Evolutionary conservation across 352 stramenopile genomes (phyloP).

Genomic region (Halophytophthora batemanensis): DNA sequence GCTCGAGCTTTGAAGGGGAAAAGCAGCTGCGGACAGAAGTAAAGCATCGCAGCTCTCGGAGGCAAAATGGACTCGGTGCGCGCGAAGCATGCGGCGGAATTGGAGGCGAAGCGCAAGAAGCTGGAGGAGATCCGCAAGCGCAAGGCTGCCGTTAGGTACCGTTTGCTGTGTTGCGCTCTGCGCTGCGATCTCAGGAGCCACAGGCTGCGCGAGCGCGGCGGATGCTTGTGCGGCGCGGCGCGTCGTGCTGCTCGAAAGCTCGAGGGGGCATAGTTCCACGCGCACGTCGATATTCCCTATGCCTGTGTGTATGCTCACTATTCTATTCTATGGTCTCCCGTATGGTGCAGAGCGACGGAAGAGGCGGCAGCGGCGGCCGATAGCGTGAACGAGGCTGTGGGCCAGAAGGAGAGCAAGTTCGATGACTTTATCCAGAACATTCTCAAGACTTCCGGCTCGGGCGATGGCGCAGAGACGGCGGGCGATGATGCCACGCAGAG

Average conservation of each 20-base stretch:
- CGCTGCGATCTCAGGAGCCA: background rate
- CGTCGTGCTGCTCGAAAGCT: no score
- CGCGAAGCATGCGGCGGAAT: conserved; percentile 80
- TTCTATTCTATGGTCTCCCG: background rate
- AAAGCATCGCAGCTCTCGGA: no score
- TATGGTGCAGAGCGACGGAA: conserved; percentile 33
- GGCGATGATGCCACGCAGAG: conserved; percentile 3
- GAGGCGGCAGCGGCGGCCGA: conserved; percentile 40
- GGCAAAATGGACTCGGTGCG: conserved; percentile 61
- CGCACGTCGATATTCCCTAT: no score
- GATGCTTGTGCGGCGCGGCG: no score
- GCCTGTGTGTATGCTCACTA: background rate
- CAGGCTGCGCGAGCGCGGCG: no score
- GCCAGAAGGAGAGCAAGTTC: conserved; percentile 73
- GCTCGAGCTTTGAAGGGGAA: no score
- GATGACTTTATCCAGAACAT: conserved; percentile 88
- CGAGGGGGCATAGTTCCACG: no score
- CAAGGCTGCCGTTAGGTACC: conserved; percentile 73
- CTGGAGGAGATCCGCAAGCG: conserved; percentile 87
- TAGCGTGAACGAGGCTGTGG: conserved; percentile 51
- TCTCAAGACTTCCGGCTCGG: conserved; percentile 46
- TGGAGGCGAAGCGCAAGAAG: conserved; percentile 88
- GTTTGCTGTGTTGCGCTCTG: background rate
- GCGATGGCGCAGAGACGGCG: conserved; percentile 17
- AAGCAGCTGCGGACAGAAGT: no score